Conservation (phyloP, 306 rosid genomes). For the Purshia tridentata region DNA sequence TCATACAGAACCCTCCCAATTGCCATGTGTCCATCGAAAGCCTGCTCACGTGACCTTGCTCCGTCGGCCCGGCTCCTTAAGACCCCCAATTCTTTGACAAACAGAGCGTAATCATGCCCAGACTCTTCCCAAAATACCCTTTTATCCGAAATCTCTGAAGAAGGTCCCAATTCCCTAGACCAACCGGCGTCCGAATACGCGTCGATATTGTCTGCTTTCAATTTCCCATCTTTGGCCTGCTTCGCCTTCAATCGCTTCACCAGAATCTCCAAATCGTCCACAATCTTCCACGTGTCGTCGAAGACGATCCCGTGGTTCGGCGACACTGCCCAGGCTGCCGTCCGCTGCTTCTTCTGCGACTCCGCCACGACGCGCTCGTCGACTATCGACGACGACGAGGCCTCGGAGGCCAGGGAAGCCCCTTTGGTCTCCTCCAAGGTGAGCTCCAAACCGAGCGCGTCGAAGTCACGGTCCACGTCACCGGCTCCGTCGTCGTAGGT, state of each 20-base stretch:
- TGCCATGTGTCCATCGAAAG: conserved; percentile 98
- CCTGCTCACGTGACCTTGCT: conserved; percentile 91
- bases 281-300: conserved; percentile 96
- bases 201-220: conserved; percentile 74
- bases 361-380: conserved; percentile 71
- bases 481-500: conserved; percentile 99
- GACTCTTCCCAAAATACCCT: conserved; percentile 86
- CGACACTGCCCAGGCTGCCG: conserved; percentile 97
- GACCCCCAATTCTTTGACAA: conserved; percentile 78
- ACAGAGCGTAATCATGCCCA: conserved; percentile 71
- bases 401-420: conserved; percentile 54
- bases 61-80: conserved; percentile 79
- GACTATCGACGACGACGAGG: conserved; percentile 75
- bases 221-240: conserved; percentile 80
- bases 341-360: conserved; percentile 95
- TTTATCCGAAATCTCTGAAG: conserved; percentile 77
- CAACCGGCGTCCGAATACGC: conserved; percentile 95
- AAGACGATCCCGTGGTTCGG: conserved; percentile 94
- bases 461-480: conserved; percentile 94
- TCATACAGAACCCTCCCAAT: conserved; percentile 91
- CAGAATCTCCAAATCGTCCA: conserved; percentile 89
- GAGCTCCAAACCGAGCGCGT: conserved; percentile 83
- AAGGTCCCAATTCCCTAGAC: conserved; percentile 93
- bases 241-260: conserved; percentile 78
- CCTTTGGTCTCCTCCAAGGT: conserved; percentile 46